Base-by-base conservation (phyloP, 805 yeast genomes). In the Saccharomycopsis capsularis region DNA sequence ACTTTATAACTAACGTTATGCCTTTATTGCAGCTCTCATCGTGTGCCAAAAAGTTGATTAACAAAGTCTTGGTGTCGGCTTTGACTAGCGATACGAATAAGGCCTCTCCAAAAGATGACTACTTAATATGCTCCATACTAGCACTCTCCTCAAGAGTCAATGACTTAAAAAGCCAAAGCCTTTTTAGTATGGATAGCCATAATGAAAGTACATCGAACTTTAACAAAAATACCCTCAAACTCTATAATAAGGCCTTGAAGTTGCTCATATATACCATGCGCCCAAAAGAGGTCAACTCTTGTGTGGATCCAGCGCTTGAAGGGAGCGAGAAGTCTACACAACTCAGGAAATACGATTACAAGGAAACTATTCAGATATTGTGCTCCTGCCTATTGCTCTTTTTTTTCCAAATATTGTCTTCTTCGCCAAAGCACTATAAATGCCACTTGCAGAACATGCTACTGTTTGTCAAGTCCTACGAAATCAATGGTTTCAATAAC, bases 381-480 rank as follows among this genome's bases (percentile, higher is more conserved):
- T 30, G 35, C 9, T 30, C 49, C 6, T 27, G 37, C 18, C 23
- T 52, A 15, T 25, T 52, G 18, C 24, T 52, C 13, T 52, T 52
- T 37, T 44, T 40, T 4, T 35, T 52, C 3, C 54, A 52, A 38
- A 21, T 52, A 9, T 16, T 44, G 6, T 42, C 54, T 6, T 24
- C 44, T 11, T 34, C 45, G 15, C 32, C 53, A 11, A 36, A 40
- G 25, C 22, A 37, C 15, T 50, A 43, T 41, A 34, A 42, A 21
- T 6, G 27, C 3, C 37, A 40, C 19, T 44, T 52, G 37, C 43
- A 50, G 18, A 41, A 18, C 5, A 21, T 50, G 21, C 18, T 43
- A 3, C 35, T 13, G 16, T 47, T 46, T 37, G 16, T 47, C 22
- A 52, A 52, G 29, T 40, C 46, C 3, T 43, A 25, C 19, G n/a